These are phyloP conservation scores for Abortiporus biennis DNA, from an alignment of 1,284 basidiomycete genomes.

Conservation along the genomic window DNA sequence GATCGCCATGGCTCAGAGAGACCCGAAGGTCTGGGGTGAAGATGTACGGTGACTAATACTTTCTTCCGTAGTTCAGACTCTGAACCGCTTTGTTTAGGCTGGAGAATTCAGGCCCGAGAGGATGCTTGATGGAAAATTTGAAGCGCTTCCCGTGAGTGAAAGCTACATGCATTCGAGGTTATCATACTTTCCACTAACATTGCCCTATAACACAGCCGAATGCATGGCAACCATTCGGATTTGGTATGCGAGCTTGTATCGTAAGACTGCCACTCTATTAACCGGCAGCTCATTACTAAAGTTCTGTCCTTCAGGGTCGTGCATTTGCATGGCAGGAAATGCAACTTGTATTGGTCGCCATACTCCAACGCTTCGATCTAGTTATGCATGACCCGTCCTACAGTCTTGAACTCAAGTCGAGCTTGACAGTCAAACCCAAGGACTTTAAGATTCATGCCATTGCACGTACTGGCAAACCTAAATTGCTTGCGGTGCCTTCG, in stretches of 20 bases:
- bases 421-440: constrained; percentile 43
- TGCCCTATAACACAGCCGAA: constrained; percentile 24
- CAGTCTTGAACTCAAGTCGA: constrained; percentile 37
- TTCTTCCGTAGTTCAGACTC: too few species aligned
- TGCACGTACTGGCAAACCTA: constrained; percentile 22
- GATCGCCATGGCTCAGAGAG: constrained; percentile 31
- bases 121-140: constrained; percentile 41
- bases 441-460: constrained; percentile 35
- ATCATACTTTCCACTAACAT: neutral
- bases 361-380: constrained; percentile 41
- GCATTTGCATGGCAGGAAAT: constrained; percentile 47
- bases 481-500: constrained; percentile 9
- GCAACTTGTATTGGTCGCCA: constrained; percentile 31
- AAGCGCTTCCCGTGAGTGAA: constrained; percentile 34
- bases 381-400: constrained; percentile 36
- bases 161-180: neutral
- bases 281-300: neutral
- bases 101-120: constrained; percentile 39
- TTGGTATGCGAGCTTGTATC: constrained; percentile 37
- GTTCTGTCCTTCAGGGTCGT: constrained; percentile 24
- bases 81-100: constrained; percentile 14
- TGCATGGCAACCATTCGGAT: constrained; percentile 42
- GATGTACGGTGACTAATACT: constrained; percentile 28
- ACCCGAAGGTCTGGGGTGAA: constrained; percentile 43
- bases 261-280: constrained; percentile 14